A percentile compares a stretch with the other conserved stretches of the same genome.
Evolutionary conservation across 2,329 filamentous ascomycete genomes (phyloP).

Genomic region (Calonectria honghensis): DNA sequence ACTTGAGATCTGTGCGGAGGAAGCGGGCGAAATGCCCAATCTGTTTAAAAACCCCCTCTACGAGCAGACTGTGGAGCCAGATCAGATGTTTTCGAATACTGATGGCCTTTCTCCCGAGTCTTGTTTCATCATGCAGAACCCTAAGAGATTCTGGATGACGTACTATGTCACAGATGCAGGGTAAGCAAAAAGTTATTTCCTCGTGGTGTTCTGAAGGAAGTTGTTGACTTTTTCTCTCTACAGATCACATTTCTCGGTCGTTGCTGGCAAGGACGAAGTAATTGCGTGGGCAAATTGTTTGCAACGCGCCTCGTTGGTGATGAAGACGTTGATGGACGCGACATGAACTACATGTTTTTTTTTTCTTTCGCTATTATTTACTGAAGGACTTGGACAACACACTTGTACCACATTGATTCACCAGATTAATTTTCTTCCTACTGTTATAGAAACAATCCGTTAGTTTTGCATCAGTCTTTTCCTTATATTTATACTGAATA

Average conservation of each 20-base stretch:
- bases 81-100: constrained; percentile 43
- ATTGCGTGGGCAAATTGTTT: constrained; percentile 35
- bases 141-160: constrained; percentile 43
- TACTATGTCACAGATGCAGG: constrained; percentile 43
- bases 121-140: constrained; percentile 46
- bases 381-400: no score
- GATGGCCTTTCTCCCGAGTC: constrained; percentile 44
- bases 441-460: no score
- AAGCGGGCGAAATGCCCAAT: constrained; percentile 32
- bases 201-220: not conserved
- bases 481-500: no score
- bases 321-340: constrained; percentile 42
- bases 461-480: no score
- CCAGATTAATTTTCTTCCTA: no score
- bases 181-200: constrained; percentile 15
- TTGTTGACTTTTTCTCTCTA: constrained; percentile 12
- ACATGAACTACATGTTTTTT: constrained; percentile 9
- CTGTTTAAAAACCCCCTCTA: constrained; percentile 41
- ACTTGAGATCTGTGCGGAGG: constrained; percentile 33
- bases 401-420: no score
- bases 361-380: not conserved
- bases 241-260: constrained; percentile 40
- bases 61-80: constrained; percentile 39
- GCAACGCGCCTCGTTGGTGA: constrained; percentile 39
- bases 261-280: constrained; percentile 40